Base-by-base conservation (phyloP, 202 grass and related monocot genomes). In the Brachypodium distachyon region DNA sequence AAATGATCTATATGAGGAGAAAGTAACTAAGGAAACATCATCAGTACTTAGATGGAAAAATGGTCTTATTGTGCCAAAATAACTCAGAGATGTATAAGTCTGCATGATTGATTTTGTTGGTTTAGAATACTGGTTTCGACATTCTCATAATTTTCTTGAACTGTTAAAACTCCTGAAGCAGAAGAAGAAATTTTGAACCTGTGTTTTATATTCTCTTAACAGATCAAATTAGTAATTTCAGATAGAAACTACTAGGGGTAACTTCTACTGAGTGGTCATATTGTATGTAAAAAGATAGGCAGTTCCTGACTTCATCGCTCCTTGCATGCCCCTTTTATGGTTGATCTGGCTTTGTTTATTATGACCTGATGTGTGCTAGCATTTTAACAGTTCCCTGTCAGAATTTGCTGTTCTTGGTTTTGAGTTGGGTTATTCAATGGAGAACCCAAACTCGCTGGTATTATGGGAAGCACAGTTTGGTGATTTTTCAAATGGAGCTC, bases 401-500 rank as follows among this genome's bases (percentile, higher is more conserved):
- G 91, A 92, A 70, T 98, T 94, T 87, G 91, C 84, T 72, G 95
- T 98, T 62, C 41, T 98, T 63, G 95, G 95, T 55, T 98, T 98
- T 79, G 95, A 97, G 80, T 71, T 97, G 64, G 95, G 91, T 31
- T 97, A 94, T 68, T 97, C 95, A 44, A 97, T 97, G 95, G 95
- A 97, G 71, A 97, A 97, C 48, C 95, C 91, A 0, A 97, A 97
- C 57, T 90, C 95, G 55, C 80, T 97, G 47, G 95, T 97, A 52
- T 5, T 94, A 37, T 97, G 95, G 95, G 95, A 97, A 89, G 95
- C 95, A 50, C 91, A 97, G 64, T 97, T 97, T 78, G 95, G 95
- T 78, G 95, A 97, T 84, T 97, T 97, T 84, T 14, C 91, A 79
- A 97, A 97, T 88, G 95, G 95, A 27, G 87, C 95, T 68, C 95